Conservation (phyloP, 2,329 filamentous ascomycete genomes). For the Neonectria faginata region DNA sequence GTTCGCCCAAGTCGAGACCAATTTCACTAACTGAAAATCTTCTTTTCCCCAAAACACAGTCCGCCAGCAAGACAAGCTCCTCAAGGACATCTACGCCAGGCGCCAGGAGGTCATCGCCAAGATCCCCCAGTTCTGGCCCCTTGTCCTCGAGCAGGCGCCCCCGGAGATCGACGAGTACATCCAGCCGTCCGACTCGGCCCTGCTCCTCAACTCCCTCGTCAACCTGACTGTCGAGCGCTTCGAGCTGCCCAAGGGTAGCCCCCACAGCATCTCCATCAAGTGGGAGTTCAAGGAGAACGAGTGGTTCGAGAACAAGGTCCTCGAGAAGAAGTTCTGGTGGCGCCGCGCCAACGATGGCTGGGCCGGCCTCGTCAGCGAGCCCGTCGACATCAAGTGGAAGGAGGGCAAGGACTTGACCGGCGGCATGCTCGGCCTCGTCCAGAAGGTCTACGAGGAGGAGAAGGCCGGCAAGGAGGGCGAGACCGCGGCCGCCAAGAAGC, state of each 20-base stretch:
- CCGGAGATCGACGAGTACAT: conserved; percentile 90
- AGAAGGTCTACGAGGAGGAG: conserved; percentile 73
- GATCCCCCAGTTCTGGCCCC: conserved; percentile 93
- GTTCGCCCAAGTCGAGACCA: background rate
- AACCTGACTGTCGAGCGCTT: conserved; percentile 82
- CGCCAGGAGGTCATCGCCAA: conserved; percentile 76
- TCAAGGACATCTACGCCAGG: conserved; percentile 79
- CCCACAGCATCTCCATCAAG: conserved; percentile 80
- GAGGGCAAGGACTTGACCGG: conserved; percentile 81
- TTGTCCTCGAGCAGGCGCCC: conserved; percentile 89
- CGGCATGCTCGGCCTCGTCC: conserved; percentile 80
- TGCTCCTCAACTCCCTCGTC: conserved; percentile 76
- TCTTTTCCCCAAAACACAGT: conserved; percentile 61
- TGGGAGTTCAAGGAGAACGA: conserved; percentile 87
- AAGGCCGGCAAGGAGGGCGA: conserved; percentile 58
- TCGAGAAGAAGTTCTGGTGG: conserved; percentile 95
- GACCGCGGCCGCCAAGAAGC: conserved; percentile 61
- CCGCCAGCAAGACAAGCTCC: conserved; percentile 76
- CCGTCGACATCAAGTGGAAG: conserved; percentile 90
- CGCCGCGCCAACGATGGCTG: conserved; percentile 75
- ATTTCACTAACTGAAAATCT: conserved; percentile 11
- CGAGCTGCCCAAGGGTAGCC: conserved; percentile 81
- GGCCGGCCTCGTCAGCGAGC: conserved; percentile 86
- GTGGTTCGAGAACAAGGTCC: conserved; percentile 79
- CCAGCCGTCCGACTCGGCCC: conserved; percentile 79